Percentiles rank a stretch among this genome's conserved stretches.
phyloP scores from a whole-genome alignment of 306 rosid genomes.

The Rosa multiflora region DNA sequence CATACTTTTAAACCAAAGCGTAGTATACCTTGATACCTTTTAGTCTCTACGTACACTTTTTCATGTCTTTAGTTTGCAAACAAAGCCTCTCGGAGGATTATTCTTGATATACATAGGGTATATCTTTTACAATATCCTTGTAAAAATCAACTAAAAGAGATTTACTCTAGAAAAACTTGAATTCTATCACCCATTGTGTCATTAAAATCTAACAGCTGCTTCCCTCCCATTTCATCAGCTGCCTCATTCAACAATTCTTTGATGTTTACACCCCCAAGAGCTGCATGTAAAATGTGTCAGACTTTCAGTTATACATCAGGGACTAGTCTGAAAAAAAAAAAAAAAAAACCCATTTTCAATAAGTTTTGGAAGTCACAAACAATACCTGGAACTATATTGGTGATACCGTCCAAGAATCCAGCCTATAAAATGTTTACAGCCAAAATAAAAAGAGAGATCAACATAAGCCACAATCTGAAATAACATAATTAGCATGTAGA shows the following conservation, averaged over 20 bases:
- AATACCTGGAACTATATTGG: slow-evolving; percentile 91
- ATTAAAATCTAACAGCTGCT: slow-evolving; percentile 63
- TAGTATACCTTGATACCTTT: too few species aligned
- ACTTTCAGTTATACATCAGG: slow-evolving; percentile 20
- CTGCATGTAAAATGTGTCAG: slow-evolving; percentile 35
- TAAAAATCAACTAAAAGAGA: background rate
- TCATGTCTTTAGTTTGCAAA: background rate
- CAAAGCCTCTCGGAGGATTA: background rate
- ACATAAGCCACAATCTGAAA: slow-evolving; percentile 12
- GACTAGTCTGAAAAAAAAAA: slow-evolving; percentile 8
- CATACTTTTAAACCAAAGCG: too few species aligned
- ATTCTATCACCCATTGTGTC: slow-evolving; percentile 87
- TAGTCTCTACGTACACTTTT: background rate
- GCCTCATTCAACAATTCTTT: slow-evolving; percentile 77
- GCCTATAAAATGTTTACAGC: slow-evolving; percentile 52
- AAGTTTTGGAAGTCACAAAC: slow-evolving; percentile 15
- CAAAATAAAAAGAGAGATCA: slow-evolving; percentile 18
- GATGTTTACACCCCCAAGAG: slow-evolving; percentile 85
- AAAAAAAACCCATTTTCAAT: background rate
- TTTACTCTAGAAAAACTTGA: slow-evolving; percentile 82
- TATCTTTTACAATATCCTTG: background rate
- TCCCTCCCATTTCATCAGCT: slow-evolving; percentile 79
- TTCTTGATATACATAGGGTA: background rate
- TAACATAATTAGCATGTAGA: background rate
- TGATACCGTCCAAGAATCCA: slow-evolving; percentile 90